Conservation (phyloP, 2,329 filamentous ascomycete species). For the Akanthomyces lecanii region DNA sequence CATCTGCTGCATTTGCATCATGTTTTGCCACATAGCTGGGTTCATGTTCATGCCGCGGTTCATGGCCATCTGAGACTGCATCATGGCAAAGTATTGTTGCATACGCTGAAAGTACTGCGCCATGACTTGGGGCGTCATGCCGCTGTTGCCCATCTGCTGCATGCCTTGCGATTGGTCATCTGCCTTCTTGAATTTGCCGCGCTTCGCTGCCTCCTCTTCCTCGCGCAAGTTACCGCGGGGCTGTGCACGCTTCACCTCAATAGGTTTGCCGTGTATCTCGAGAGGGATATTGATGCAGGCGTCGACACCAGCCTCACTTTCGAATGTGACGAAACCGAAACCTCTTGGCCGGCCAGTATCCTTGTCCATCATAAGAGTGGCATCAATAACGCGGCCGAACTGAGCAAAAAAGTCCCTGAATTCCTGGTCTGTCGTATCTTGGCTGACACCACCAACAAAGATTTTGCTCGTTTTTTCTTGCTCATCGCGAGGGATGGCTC, state of each 20-base stretch:
- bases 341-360: constrained; percentile 95
- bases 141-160: constrained; percentile 46
- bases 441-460: constrained; percentile 94
- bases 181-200: constrained; percentile 55
- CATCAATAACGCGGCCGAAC: constrained; percentile 93
- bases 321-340: constrained; percentile 97
- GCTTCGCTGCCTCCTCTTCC: constrained; percentile 70
- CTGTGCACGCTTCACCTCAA: constrained; percentile 97
- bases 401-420: constrained; percentile 97
- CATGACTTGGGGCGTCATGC: constrained; percentile 96
- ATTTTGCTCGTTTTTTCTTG: constrained; percentile 99
- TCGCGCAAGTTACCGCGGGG: constrained; percentile 91
- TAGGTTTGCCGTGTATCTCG: constrained; percentile 91
- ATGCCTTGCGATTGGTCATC: constrained; percentile 37
- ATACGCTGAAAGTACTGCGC: constrained; percentile 97
- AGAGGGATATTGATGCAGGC: constrained; percentile 79
- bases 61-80: constrained; percentile 92
- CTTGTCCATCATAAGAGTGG: constrained; percentile 99
- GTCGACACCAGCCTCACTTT: constrained; percentile 92
- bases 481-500: constrained; percentile 93
- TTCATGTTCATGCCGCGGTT: constrained; percentile 70
- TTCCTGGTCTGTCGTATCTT: constrained; percentile 93
- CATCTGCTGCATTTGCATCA: constrained; percentile 74
- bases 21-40: constrained; percentile 70
- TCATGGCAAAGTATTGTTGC: constrained; percentile 94